phyloP scores from a whole-genome alignment of 1,284 basidiomycete species.

The Vanrija pseudolonga region DNA sequence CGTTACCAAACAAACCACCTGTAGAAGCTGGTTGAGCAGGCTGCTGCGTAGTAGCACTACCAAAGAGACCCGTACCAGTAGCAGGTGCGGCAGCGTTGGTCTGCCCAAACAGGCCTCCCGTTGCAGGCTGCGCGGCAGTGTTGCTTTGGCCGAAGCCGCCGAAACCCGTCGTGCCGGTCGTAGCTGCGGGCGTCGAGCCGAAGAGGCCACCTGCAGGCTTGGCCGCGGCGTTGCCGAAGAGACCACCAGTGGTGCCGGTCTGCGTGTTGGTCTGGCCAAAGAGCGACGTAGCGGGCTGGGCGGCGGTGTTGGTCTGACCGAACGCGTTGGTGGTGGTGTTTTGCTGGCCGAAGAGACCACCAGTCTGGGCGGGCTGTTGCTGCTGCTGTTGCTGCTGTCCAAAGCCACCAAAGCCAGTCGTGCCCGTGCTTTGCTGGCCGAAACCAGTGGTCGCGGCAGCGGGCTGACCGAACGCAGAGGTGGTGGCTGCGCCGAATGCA shows the following conservation, averaged over 20 bases:
- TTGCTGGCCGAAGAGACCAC: slow-evolving; percentile 23
- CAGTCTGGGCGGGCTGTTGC: not conserved
- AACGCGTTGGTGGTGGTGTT: slow-evolving; percentile 34
- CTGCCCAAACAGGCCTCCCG: slow-evolving; percentile 45
- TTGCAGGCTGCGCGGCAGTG: slow-evolving; percentile 25
- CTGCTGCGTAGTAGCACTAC: slow-evolving; percentile 26
- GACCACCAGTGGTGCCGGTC: slow-evolving; percentile 27
- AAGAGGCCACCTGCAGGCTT: slow-evolving; percentile 39
- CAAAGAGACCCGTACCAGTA: slow-evolving; percentile 54
- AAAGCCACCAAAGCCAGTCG: slow-evolving; percentile 23
- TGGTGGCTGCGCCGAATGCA: slow-evolving; percentile 2
- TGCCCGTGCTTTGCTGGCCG: slow-evolving; percentile 41
- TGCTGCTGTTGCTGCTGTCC: slow-evolving; percentile 17
- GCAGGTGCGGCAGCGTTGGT: slow-evolving; percentile 24
- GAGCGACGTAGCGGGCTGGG: slow-evolving; percentile 9
- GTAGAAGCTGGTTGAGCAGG: slow-evolving; percentile 25
- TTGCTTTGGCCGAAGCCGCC: slow-evolving; percentile 20
- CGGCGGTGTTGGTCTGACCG: slow-evolving; percentile 40
- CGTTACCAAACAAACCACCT: slow-evolving; percentile 51
- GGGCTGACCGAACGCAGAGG: slow-evolving; percentile 36
- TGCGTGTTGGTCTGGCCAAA: slow-evolving; percentile 52
- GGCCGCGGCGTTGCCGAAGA: slow-evolving; percentile 40
- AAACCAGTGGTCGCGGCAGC: slow-evolving; percentile 35
- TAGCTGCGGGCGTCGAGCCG: slow-evolving; percentile 15
- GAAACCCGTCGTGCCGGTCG: slow-evolving; percentile 27